phyloP scores from a whole-genome alignment of 192 early-diverging fungal genomes.

The Phycomyces nitens region DNA sequence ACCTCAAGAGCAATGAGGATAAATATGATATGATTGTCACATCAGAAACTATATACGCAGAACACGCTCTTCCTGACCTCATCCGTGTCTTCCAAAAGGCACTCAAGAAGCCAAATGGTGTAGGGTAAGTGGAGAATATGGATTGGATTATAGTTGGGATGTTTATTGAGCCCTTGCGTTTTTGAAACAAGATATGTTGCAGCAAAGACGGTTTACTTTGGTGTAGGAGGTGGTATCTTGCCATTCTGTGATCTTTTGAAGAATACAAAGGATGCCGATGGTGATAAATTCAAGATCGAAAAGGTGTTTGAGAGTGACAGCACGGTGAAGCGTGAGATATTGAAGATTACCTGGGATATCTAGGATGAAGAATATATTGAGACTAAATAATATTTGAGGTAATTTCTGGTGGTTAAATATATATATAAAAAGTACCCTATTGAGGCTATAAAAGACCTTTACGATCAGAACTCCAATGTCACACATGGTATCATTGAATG shows the following conservation, averaged over 20 bases:
- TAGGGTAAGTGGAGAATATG: conserved; percentile 32
- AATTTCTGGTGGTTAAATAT: no score
- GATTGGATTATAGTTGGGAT: not conserved
- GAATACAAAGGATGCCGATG: conserved; percentile 28
- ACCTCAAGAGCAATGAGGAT: conserved; percentile 40
- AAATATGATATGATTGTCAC: conserved; percentile 72
- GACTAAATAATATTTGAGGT: no score
- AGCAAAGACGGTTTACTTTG: conserved; percentile 94
- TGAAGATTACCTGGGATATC: conserved; percentile 35
- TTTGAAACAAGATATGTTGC: conserved; percentile 84
- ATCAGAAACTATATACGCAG: conserved; percentile 75
- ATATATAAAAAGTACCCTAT: no score
- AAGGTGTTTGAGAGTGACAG: conserved; percentile 35
- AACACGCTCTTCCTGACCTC: conserved; percentile 56
- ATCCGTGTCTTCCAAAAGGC: conserved; percentile 59
- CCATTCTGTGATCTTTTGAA: conserved; percentile 67
- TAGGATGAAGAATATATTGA: not conserved
- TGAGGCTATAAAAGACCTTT: no score
- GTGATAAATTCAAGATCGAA: conserved; percentile 26
- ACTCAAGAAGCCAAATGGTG: conserved; percentile 46
- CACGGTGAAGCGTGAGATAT: conserved; percentile 38
- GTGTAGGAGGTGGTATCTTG: conserved; percentile 81
- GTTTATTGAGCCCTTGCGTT: no score
- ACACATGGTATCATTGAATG: no score
- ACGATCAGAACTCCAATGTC: no score